Percentiles rank a stretch among this genome's conserved stretches.
Conservation (phyloP, 1,139 yeast genomes). For the Lodderomyces jiufengensis region DNA sequence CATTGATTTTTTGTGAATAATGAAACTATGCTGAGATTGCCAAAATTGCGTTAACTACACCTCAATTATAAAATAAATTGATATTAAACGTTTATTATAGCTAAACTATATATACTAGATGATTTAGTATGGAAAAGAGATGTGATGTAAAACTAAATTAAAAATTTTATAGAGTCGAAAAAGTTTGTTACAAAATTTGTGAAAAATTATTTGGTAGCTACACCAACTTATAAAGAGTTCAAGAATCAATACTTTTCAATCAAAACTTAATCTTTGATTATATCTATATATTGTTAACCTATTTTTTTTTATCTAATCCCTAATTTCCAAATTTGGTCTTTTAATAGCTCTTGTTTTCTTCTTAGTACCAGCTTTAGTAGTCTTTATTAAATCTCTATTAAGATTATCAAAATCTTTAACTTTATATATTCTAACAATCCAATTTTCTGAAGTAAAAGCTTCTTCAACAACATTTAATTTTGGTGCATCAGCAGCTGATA, state of each 20-base stretch:
- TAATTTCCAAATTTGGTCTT: slow-evolving; percentile 52
- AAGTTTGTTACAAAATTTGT: too few species aligned
- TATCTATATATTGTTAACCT: too few species aligned
- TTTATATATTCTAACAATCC: slow-evolving; percentile 94
- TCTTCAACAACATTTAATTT: slow-evolving; percentile 81
- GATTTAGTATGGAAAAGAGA: too few species aligned
- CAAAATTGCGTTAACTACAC: slow-evolving; percentile 19
- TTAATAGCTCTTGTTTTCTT: slow-evolving; percentile 39
- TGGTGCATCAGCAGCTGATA: slow-evolving; percentile 56
- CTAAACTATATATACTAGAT: neutral
- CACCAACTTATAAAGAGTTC: too few species aligned
- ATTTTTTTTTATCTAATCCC: too few species aligned
- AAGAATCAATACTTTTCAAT: too few species aligned
- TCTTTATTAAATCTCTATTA: slow-evolving; percentile 68
- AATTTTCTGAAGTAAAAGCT: slow-evolving; percentile 92
- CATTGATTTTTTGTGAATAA: slow-evolving; percentile 23
- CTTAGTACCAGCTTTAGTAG: slow-evolving; percentile 24
- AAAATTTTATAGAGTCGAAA: too few species aligned
- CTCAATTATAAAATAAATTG: too few species aligned
- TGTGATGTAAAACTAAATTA: too few species aligned
- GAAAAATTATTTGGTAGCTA: too few species aligned
- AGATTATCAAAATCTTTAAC: slow-evolving; percentile 85
- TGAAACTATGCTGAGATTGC: slow-evolving; percentile 52
- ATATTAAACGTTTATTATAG: neutral
- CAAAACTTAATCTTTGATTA: too few species aligned